Conservation (phyloP, 169 alveolate genomes). For the Eimeria mitis region DNA sequence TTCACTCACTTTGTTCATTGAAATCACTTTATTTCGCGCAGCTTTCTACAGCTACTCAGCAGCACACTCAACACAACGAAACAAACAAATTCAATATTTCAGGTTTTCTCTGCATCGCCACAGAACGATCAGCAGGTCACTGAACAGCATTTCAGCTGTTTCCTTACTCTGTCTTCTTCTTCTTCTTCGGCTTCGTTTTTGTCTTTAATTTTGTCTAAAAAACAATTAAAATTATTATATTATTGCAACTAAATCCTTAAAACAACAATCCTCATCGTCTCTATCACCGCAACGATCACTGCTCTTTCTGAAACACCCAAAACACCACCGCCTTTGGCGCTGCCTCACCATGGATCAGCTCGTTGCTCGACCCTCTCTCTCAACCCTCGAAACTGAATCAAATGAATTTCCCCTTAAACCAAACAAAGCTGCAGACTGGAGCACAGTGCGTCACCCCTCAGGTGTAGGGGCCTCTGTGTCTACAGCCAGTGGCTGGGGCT, state of each 20-base stretch:
- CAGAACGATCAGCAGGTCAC: neutral
- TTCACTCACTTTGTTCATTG: neutral
- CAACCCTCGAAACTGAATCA: neutral
- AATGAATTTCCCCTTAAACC: neutral
- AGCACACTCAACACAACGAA: neutral
- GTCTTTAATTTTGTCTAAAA: neutral
- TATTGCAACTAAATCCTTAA: too few relatives aligned
- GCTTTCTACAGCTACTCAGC: neutral
- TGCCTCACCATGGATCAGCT: neutral
- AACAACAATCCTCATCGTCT: too few relatives aligned
- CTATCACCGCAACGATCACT: neutral
- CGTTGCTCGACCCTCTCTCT: neutral
- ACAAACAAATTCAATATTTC: too few relatives aligned
- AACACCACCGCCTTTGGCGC: neutral
- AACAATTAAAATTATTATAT: too few relatives aligned
- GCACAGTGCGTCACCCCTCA: neutral
- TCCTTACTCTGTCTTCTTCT: neutral
- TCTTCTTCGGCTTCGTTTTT: neutral
- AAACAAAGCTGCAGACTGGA: neutral
- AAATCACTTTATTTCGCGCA: neutral
- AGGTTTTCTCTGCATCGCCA: too few relatives aligned
- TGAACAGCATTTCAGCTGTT: neutral
- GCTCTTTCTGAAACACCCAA: neutral
- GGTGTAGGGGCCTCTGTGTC: neutral
- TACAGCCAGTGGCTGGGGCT: constrained; percentile 25